Conservation (phyloP, 2,329 filamentous ascomycete genomes). For the Fusarium camptoceras region DNA sequence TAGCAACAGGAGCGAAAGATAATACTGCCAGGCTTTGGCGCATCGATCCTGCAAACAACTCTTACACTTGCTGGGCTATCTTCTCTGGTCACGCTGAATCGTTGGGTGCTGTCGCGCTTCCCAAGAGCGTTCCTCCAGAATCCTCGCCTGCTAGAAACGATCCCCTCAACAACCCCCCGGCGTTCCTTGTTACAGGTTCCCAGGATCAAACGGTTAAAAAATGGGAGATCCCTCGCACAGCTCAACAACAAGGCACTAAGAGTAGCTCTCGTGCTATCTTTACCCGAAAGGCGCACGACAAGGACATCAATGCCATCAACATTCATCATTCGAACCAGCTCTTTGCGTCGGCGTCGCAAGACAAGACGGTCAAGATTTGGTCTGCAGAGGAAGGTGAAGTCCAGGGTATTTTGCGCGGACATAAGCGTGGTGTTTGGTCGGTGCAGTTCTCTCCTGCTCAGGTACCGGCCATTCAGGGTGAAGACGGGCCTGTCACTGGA, state of each 20-base stretch:
- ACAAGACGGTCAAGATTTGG: slow-evolving; percentile 97
- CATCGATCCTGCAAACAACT: slow-evolving; percentile 79
- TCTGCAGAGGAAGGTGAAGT: slow-evolving; percentile 90
- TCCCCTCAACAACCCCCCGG: slow-evolving; percentile 82
- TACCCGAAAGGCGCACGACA: slow-evolving; percentile 96
- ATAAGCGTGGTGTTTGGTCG: slow-evolving; percentile 95
- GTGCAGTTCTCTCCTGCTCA: slow-evolving; percentile 87
- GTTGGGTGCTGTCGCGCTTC: slow-evolving; percentile 87
- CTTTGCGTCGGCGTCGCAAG: slow-evolving; percentile 96
- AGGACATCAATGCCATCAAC: slow-evolving; percentile 97
- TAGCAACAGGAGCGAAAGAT: slow-evolving; percentile 95
- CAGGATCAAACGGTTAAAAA: slow-evolving; percentile 96
- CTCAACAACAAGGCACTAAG: slow-evolving; percentile 58
- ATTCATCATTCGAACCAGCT: slow-evolving; percentile 79
- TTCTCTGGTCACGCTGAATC: slow-evolving; percentile 96
- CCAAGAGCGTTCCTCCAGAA: slow-evolving; percentile 74
- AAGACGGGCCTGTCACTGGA: slow-evolving; percentile 77
- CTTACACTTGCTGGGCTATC: slow-evolving; percentile 81
- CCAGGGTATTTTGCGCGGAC: slow-evolving; percentile 89
- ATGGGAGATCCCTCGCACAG: slow-evolving; percentile 80
- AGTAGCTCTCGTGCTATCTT: slow-evolving; percentile 76
- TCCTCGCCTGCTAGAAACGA: slow-evolving; percentile 77
- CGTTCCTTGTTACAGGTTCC: slow-evolving; percentile 89
- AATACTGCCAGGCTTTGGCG: slow-evolving; percentile 94
- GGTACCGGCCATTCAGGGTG: slow-evolving; percentile 78